These are phyloP conservation scores for Cutaneotrichosporon sp. DNA, from an alignment of 1,284 basidiomycete species.

Conservation along the genomic window DNA sequence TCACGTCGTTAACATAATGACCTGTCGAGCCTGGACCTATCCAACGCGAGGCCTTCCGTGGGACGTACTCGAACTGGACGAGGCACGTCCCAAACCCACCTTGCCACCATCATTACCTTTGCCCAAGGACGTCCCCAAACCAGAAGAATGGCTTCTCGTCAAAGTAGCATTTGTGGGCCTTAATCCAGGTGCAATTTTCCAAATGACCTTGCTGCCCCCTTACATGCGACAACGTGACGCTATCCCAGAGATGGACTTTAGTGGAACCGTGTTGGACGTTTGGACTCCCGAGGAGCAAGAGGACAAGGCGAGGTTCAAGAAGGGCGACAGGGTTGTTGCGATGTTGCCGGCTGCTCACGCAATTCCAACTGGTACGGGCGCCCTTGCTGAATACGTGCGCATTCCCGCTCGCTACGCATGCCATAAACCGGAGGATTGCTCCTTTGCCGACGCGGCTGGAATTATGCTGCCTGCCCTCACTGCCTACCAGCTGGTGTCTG, in stretches of 20 bases:
- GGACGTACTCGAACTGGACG: conserved; percentile 1
- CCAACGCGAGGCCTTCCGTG: conserved; percentile 9
- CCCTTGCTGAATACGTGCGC: conserved; percentile 6
- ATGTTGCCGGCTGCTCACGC: conserved; percentile 6
- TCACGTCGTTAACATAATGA: not conserved
- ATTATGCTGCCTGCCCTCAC: conserved; percentile 7
- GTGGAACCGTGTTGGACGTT: conserved; percentile 11
- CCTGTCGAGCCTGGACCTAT: not conserved
- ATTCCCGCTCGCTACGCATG: conserved; percentile 8
- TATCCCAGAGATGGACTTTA: conserved; percentile 13
- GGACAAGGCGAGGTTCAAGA: not conserved
- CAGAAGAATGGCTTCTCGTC: conserved; percentile 12
- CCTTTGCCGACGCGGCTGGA: not conserved
- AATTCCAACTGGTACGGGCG: conserved; percentile 7
- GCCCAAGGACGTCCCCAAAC: not conserved
- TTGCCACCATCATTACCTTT: conserved; percentile 9
- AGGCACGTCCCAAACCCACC: not conserved
- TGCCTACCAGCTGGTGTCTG: conserved; percentile 7
- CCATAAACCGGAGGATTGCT: not conserved
- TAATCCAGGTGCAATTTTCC: conserved; percentile 11
- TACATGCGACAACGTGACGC: not conserved
- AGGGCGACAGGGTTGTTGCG: conserved; percentile 9
- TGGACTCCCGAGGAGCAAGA: not conserved
- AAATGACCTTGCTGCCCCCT: conserved; percentile 5
- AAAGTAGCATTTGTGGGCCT: conserved; percentile 7